Base-by-base conservation (phyloP, 352 stramenopile genomes). In the Pythium utonaiense region DNA sequence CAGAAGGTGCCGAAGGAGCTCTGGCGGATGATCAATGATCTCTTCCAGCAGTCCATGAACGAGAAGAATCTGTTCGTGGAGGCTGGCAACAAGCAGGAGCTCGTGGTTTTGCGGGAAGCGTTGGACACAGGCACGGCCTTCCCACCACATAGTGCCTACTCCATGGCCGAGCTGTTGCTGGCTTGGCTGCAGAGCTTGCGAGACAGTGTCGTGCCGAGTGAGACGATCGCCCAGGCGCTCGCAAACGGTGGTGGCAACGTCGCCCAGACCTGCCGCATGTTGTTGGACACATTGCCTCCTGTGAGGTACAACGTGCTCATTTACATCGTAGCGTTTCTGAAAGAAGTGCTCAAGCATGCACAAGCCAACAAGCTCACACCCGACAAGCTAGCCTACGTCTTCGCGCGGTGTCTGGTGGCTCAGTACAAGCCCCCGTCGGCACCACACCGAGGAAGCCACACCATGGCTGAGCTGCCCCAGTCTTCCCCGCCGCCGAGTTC, bases 261-360 rank as follows among this genome's bases (percentile, higher is more conserved):
- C 75, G 60, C 84, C 66, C 76, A 97, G 81, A 70, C 88, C 72
- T 89, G 78, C 58, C 70, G 74, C 22, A 49, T 73, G 2, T 59
- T 93, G 14, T 57, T 96, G 2, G 80, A 93, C 53, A 66, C 67
- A n/a, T 75, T 99, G n/a, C 76, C 93, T 19, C 90, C 95, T 9
- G 86, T 98, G 57, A 77, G 95, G 24, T 98, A 98, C 78, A 99
- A 99, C 72, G 83, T 97, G 7, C 94, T 99, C 44, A 90, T 99
- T 14, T 99, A 99, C 67, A 68, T 99, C 24, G 82, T 99, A 24
- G 96, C 93, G 1, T 99, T 99, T 60, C 88, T 99, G 53, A 89
- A 96, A 44, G 94, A 99, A 77, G 74, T 98, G 24, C 78, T 99
- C 21, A 84, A 89, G 55, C 72, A 90, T 36, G 44, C 42, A 0